Evolutionary conservation across 2,329 filamentous ascomycete genomes (phyloP).

Genomic region (Chaetomium olivaceum): DNA sequence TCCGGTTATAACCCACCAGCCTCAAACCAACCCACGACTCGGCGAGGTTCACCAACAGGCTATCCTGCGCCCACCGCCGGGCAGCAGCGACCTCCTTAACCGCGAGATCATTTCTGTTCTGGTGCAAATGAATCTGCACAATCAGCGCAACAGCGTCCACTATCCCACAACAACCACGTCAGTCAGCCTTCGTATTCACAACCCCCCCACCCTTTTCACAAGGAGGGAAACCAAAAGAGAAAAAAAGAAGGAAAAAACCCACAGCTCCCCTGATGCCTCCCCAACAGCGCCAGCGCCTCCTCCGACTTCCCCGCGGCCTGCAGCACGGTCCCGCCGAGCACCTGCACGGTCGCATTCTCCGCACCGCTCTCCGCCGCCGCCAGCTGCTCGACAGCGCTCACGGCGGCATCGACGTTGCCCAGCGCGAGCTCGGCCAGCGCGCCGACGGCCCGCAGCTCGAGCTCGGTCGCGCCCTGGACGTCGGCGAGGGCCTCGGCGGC

Average conservation of each 20-base stretch:
- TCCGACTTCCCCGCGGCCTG: slow-evolving; percentile 80
- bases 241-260: slow-evolving; percentile 41
- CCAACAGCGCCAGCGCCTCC: slow-evolving; percentile 76
- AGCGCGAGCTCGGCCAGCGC: slow-evolving; percentile 69
- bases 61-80: slow-evolving; percentile 93
- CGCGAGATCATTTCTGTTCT: slow-evolving; percentile 89
- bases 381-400: slow-evolving; percentile 66
- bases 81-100: slow-evolving; percentile 85
- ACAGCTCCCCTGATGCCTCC: slow-evolving; percentile 85
- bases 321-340: slow-evolving; percentile 78
- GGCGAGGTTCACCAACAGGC: slow-evolving; percentile 86
- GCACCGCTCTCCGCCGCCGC: slow-evolving; percentile 62
- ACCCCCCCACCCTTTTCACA: no score
- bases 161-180: slow-evolving; percentile 35
- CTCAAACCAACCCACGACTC: slow-evolving; percentile 94
- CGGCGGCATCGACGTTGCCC: slow-evolving; percentile 63
- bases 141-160: slow-evolving; percentile 80
- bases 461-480: slow-evolving; percentile 66
- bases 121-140: slow-evolving; percentile 86
- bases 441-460: slow-evolving; percentile 74
- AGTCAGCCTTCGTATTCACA: slow-evolving; percentile 23
- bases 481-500: slow-evolving; percentile 70
- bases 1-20: slow-evolving; percentile 57
- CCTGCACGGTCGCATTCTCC: slow-evolving; percentile 79
- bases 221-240: not conserved